Evolutionary conservation across 1,284 basidiomycete genomes (phyloP).

Genomic region (Amylostereum chailletii): DNA sequence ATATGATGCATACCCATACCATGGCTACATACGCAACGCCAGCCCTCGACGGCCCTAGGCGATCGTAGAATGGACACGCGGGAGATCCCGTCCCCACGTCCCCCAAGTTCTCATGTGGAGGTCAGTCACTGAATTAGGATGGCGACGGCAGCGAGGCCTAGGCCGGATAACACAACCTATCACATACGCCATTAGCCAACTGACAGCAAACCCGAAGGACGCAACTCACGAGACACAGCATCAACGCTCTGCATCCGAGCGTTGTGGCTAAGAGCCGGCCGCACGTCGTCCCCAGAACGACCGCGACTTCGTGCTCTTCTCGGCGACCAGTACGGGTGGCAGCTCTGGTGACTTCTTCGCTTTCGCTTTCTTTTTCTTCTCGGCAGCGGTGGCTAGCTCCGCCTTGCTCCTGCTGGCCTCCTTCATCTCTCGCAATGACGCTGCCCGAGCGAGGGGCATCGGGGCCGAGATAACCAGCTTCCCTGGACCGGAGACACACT

Average conservation of each 20-base stretch:
- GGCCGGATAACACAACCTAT: no score
- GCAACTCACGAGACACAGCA: no score
- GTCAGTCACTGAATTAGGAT: no score
- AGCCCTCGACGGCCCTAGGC: no score
- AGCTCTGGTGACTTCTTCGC: constrained; percentile 6
- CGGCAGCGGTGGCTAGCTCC: not conserved
- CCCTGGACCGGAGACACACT: constrained; percentile 12
- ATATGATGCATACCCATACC: no score
- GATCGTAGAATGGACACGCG: no score
- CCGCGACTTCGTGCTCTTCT: constrained; percentile 11
- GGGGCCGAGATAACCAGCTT: constrained; percentile 26
- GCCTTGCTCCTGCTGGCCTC: not conserved
- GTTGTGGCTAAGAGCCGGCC: constrained; percentile 7
- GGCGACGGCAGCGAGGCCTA: no score
- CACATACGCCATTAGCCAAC: no score
- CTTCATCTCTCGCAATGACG: constrained; percentile 6
- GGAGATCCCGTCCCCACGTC: no score
- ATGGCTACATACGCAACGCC: no score
- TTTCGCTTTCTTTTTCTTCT: not conserved
- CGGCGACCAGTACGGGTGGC: constrained; percentile 2
- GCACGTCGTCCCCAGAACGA: constrained; percentile 9
- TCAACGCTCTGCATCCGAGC: not conserved
- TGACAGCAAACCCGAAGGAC: no score
- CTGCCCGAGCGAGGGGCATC: constrained; percentile 18
- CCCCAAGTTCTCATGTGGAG: no score